Base-by-base conservation (phyloP, 1,139 yeast species). In the Maudiozyma humilis region DNA sequence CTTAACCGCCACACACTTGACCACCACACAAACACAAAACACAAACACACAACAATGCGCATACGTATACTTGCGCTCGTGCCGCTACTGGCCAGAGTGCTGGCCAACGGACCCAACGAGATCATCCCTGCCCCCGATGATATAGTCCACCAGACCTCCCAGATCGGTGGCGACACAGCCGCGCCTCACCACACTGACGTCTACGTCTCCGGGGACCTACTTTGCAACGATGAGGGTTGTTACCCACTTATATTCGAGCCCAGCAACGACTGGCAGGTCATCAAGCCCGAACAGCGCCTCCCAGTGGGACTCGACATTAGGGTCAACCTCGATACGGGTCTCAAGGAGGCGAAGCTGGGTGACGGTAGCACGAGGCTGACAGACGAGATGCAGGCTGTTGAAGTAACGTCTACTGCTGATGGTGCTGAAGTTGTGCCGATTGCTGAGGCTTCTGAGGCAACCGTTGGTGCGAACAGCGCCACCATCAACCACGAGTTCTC, bases 241-340 rank as follows among this genome's bases (percentile, higher is more conserved):
- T 84, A 82, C 55, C 84, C 88, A 0, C 65, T 65, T 44, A 53
- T 75, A 2, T 84, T 86, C 55, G 73, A 62, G 34, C 82, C 95
- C 0, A 64, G 79, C 0, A 49, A 59, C 2, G 75, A 81, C 53
- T 88, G 95, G 94, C 79, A 81, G 66, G 58, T 58, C 1, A 75
- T 88, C 7, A 72, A 68, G 59, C 79, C 74, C 47, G 85, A 82
- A 14, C 94, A 84, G 57, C 72, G 74, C 14, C 71, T 86, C 6
- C 95, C 95, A 1, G 74, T 74, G 15, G 96, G 96, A 0, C 66
- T 87, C 38, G 94, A 87, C 63, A 78, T 83, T 38, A 69, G 86
- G 55, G 59, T 82, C 55, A 75, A 86, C 60, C 66, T 84, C 44
- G 87, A 82, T 23, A 81, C 88, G 0, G 78, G 82, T 23, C 62